Evolutionary conservation across 768 basidiomycete genomes (phyloP).

Genomic region (Pholiota molesta): DNA sequence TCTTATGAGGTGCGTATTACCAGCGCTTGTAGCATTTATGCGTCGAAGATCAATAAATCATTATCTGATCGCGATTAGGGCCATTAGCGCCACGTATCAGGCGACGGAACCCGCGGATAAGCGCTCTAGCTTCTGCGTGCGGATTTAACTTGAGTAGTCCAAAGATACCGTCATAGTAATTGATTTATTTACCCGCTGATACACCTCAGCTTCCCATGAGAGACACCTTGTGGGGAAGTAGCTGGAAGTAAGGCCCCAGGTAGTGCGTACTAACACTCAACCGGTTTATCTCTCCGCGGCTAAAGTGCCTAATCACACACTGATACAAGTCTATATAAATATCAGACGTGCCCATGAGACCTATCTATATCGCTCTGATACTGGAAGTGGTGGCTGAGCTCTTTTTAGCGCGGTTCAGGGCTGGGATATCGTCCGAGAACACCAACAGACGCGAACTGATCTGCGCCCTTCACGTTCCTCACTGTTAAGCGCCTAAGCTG

Average conservation of each 20-base stretch:
- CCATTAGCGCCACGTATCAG: neutral
- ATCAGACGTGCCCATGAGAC: too few species aligned
- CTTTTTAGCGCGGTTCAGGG: too few species aligned
- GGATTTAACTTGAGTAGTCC: neutral
- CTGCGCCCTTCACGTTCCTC: neutral
- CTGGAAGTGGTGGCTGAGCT: too few species aligned
- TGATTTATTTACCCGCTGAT: neutral
- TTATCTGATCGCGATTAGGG: neutral
- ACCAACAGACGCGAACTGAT: too few species aligned
- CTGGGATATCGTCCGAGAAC: too few species aligned
- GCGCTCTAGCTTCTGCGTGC: neutral
- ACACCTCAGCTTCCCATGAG: neutral
- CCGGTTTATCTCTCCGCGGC: neutral
- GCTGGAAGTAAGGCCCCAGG: neutral
- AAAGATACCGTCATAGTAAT: neutral
- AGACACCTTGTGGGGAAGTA: neutral
- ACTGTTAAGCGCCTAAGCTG: neutral
- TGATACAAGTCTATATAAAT: neutral
- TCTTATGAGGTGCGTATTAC: neutral
- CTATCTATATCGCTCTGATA: too few species aligned
- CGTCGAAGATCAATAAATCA: neutral
- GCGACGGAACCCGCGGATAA: neutral
- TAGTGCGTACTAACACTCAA: neutral
- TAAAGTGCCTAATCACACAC: neutral
- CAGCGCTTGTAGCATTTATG: neutral